Percentiles rank a stretch among this genome's conserved stretches.
Evolutionary conservation across 345 rosid species (phyloP).

Genomic region (Nephelium lappaceum): DNA sequence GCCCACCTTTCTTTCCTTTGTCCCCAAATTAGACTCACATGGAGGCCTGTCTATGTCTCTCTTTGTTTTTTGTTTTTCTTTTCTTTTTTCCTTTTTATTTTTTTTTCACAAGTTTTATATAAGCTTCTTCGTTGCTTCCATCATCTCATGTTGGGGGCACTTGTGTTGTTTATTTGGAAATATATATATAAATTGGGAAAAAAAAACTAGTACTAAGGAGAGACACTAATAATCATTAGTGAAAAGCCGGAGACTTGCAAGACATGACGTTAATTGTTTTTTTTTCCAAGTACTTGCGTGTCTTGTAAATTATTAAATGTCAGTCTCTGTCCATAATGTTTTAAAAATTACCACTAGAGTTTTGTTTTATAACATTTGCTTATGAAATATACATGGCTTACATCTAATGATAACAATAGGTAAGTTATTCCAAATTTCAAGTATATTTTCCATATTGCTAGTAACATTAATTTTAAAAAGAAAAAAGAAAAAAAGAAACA

Average conservation of each 20-base stretch:
- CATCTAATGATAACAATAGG: no score
- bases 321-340: neutral
- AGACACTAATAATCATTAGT: neutral
- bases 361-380: neutral
- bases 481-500: no score
- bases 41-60: slow-evolving; percentile 23
- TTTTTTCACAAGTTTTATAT: neutral
- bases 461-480: no score
- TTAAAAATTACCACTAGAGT: neutral
- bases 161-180: slow-evolving; percentile 14
- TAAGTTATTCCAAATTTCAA: no score
- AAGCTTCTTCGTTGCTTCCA: slow-evolving; percentile 28
- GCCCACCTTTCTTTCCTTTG: slow-evolving; percentile 38
- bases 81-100: neutral
- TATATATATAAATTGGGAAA: neutral
- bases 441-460: no score
- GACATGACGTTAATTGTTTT: neutral
- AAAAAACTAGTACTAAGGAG: neutral
- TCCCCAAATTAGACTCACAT: slow-evolving; percentile 48
- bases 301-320: neutral
- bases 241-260: neutral
- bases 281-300: neutral
- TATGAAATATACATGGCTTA: no score
- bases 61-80: no score
- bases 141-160: slow-evolving; percentile 25